Evolutionary conservation across 768 basidiomycete species (phyloP).

Genomic region (Collybia mongolica): DNA sequence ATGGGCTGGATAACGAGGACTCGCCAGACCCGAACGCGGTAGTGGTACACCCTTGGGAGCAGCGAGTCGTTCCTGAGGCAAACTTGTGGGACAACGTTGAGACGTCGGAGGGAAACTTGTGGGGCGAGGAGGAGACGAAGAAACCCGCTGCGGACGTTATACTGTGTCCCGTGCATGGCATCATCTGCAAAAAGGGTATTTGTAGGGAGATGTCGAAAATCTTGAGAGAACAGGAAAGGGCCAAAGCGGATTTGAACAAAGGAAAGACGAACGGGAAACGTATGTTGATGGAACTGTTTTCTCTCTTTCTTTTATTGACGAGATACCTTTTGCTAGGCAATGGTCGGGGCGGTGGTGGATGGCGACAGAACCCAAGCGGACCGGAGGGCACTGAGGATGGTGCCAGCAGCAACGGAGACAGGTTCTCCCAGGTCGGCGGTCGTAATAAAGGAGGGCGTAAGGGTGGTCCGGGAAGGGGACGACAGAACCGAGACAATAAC

Average conservation of each 20-base stretch:
- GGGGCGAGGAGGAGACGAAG: constrained; percentile 20
- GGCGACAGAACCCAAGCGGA: constrained; percentile 9
- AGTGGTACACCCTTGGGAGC: constrained; percentile 23
- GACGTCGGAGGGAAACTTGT: constrained; percentile 16
- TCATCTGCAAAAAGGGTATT: constrained; percentile 35
- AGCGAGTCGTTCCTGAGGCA: not conserved
- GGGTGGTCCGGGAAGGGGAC: not conserved
- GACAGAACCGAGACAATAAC: not conserved
- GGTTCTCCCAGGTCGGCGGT: constrained; percentile 4
- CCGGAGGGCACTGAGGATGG: constrained; percentile 3
- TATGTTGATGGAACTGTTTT: too few species aligned
- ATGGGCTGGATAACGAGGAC: constrained; percentile 6
- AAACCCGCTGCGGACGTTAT: constrained; percentile 10
- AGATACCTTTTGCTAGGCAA: not conserved
- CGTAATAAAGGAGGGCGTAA: constrained; percentile 5
- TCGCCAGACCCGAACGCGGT: constrained; percentile 18
- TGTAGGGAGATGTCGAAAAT: constrained; percentile 29
- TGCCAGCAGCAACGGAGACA: constrained; percentile 1
- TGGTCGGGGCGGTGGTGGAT: constrained; percentile 4
- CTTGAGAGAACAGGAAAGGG: constrained; percentile 21
- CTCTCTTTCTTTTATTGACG: too few species aligned
- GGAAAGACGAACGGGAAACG: not conserved
- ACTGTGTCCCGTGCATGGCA: constrained; percentile 27
- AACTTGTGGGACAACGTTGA: constrained; percentile 4
- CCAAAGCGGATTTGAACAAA: not conserved